Conservation (phyloP, 306 rosid genomes). For the Vicia villosa region DNA sequence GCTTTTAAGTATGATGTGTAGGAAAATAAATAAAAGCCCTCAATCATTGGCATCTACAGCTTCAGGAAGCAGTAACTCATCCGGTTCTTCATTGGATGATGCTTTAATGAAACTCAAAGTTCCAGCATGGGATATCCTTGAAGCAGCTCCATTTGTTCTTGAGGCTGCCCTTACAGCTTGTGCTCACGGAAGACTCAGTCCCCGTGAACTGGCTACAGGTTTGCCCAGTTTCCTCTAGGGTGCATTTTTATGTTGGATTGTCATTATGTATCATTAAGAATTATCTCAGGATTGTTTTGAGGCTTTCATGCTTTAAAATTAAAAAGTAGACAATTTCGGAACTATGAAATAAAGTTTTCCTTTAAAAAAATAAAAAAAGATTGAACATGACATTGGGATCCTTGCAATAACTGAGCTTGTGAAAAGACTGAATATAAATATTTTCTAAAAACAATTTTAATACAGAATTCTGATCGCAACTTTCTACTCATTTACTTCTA, state of each 20-base stretch:
- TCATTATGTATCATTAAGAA: constrained; percentile 17
- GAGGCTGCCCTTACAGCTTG: constrained; percentile 97
- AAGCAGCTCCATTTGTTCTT: constrained; percentile 90
- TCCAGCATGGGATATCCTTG: constrained; percentile 99
- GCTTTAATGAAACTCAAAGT: constrained; percentile 70
- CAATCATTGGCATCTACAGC: constrained; percentile 47
- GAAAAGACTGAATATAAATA: constrained; percentile 1
- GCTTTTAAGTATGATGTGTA: constrained; percentile 85
- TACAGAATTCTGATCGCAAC: background rate
- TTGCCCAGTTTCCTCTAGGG: constrained; percentile 21
- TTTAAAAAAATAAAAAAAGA: constrained; percentile 11
- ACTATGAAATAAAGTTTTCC: constrained; percentile 11
- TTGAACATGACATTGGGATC: constrained; percentile 12
- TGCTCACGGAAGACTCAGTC: constrained; percentile 90
- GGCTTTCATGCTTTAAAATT: constrained; percentile 28
- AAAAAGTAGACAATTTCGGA: constrained; percentile 8
- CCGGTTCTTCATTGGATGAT: constrained; percentile 76
- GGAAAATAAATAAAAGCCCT: constrained; percentile 65
- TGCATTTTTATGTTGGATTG: constrained; percentile 7
- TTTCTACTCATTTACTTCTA: constrained; percentile 2
- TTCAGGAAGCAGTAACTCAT: constrained; percentile 85
- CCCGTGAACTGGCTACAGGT: constrained; percentile 98
- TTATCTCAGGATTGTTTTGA: constrained; percentile 32
- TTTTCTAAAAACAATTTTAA: background rate
- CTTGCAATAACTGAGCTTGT: constrained; percentile 12